Conservation (phyloP, 2,329 filamentous ascomycete species). For the Claviceps capensis region DNA sequence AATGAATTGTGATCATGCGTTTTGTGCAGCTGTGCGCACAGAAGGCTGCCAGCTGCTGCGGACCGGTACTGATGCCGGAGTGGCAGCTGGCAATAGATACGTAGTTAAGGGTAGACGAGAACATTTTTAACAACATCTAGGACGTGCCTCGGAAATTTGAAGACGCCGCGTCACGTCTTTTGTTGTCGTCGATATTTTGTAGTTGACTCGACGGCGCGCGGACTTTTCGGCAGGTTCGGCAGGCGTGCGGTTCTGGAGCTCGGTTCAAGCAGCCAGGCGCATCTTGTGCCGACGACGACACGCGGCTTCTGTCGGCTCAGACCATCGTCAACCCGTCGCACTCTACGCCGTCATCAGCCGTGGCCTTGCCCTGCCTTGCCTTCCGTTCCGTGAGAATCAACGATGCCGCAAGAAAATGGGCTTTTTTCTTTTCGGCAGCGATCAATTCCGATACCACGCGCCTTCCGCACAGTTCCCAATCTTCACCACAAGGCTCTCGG, state of each 20-base stretch:
- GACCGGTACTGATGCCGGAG: not conserved
- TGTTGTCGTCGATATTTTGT: not conserved
- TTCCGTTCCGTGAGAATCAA: not conserved
- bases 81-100: not conserved
- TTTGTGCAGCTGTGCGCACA: conserved; percentile 1
- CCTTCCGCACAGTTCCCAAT: not conserved
- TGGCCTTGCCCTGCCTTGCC: not conserved
- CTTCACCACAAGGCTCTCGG: too few relatives aligned
- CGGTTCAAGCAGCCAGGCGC: not conserved
- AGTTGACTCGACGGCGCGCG: not conserved
- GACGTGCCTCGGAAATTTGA: not conserved
- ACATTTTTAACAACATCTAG: too few relatives aligned
- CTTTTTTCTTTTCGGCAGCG: not conserved
- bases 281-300: not conserved
- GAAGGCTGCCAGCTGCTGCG: not conserved
- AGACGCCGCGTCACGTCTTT: not conserved
- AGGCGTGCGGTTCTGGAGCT: not conserved
- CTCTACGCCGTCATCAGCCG: conserved; percentile 5
- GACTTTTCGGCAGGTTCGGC: too few relatives aligned
- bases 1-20: not conserved
- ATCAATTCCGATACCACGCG: not conserved
- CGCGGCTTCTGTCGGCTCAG: conserved; percentile 24
- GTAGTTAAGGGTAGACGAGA: too few relatives aligned
- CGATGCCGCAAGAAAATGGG: not conserved
- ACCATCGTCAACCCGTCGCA: conserved; percentile 3